phyloP scores from a whole-genome alignment of 768 basidiomycete genomes.

The Termitomyces sp. region DNA sequence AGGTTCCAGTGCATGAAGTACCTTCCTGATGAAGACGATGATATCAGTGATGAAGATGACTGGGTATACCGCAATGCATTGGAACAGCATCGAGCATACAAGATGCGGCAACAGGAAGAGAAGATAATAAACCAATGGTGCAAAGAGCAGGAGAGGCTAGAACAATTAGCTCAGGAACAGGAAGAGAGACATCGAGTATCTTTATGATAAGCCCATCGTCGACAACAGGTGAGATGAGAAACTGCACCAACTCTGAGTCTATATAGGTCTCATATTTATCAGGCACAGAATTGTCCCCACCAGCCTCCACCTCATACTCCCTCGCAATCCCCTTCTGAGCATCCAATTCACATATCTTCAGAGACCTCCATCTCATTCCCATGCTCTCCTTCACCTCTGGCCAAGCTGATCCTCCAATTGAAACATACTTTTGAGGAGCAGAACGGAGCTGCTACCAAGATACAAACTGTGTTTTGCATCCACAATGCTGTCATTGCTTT shows the following conservation, averaged over 20 bases:
- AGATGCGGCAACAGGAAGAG: slow-evolving; percentile 22
- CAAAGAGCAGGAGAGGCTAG: slow-evolving; percentile 10
- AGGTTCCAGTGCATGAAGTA: slow-evolving; percentile 35
- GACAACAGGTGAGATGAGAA: slow-evolving; percentile 8
- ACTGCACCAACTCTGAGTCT: background rate
- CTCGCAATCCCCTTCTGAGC: background rate
- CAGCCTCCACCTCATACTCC: background rate
- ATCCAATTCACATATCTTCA: background rate
- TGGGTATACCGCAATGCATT: slow-evolving; percentile 30
- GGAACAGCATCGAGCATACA: slow-evolving; percentile 23
- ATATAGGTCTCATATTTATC: background rate
- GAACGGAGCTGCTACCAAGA: slow-evolving; percentile 39
- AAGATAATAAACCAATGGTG: slow-evolving; percentile 4
- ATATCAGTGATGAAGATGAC: slow-evolving; percentile 28
- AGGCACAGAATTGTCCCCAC: background rate
- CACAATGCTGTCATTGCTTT: slow-evolving; percentile 40
- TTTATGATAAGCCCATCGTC: slow-evolving; percentile 8
- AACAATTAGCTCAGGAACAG: slow-evolving; percentile 8
- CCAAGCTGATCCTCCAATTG: slow-evolving; percentile 9
- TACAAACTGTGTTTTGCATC: slow-evolving; percentile 45
- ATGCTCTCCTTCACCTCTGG: slow-evolving; percentile 1
- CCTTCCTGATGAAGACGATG: slow-evolving; percentile 29
- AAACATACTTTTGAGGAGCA: slow-evolving; percentile 26
- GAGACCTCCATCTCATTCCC: slow-evolving; percentile 1
- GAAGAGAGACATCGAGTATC: slow-evolving; percentile 9